Base-by-base conservation (phyloP, 352 stramenopile genomes). In the Blastocystis sp. region DNA sequence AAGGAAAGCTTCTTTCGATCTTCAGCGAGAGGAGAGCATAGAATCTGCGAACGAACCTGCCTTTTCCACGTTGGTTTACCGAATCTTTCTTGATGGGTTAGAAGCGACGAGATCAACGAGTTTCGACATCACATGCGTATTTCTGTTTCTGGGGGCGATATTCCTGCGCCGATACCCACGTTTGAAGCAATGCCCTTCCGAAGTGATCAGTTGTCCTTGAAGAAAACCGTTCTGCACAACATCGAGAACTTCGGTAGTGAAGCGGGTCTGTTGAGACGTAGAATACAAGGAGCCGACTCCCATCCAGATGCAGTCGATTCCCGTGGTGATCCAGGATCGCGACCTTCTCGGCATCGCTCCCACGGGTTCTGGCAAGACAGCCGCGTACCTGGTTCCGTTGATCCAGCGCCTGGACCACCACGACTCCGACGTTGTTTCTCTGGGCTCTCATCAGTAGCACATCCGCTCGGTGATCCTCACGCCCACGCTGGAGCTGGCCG, bases 231-330 rank as follows among this genome's bases (percentile, higher is more conserved):
- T 34, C 77, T 88, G 23, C 62, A 54, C 29, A 82, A 87, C 53
- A 82, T 87, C 64, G 82, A 82, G 59, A 45, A 61, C 26, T 47
- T 59, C 43, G 82, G 73, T 82, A 53, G 18, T 26, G 0, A 53
- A 92, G 34, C 68, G 90, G 45, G 20, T 18, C 34, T 5, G 92
- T 43, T 89, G 93, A 73, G 29, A 34, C 29, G 29, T 34, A 34
- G 69, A 91, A 89, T 99, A 98, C 94, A 98, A 97, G 90, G 96
- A 99, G 90, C 97, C 97, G 2, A 99, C 97, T 59, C 93, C 97
- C 2, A 98, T 99, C 90, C 97, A 99, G 91, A 99, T 99, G 97
- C 95, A 98, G 91, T 93, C 94, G 23, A 96, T 98, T 68, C 95
- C 96, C 45, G 93, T 93, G 54, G 89, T 98, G 76, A 87, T 98